Evolutionary conservation across 2,329 filamentous ascomycete genomes (phyloP), one percentile per base, ranked within the genome.

Genomic region (Coleophoma crateriformis): DNA sequence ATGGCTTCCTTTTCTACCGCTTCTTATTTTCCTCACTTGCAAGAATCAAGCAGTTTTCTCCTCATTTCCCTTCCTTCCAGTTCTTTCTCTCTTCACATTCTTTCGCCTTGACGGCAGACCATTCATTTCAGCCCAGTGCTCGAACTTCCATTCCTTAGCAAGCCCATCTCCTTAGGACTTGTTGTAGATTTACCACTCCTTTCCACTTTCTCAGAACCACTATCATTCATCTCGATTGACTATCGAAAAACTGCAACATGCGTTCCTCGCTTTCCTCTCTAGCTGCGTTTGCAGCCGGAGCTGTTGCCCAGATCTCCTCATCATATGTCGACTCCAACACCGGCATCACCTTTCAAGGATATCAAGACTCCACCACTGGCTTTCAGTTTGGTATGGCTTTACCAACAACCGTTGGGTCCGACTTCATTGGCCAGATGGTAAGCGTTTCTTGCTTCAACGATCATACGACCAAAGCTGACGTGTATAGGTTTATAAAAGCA

Each of bases 371-470:
- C 22, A 56, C 56, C 43, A 64, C 68, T 7, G 71, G 69, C 20
- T 79, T 67, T 59, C 67, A 60, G 22, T 73, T 79, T 48, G 76
- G 75, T 58, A 67, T 81, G 37, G 75, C 73, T 1, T 60, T 79
- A 2, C 77, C 78, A 1, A 67, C 76, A 52, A 71, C 65, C 11
- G 63, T 72, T 13, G 68, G 63, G 1, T 70, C 69, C 11, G 78
- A 82, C 61, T 73, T 81, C 55, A 78, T 82, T 51, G 75, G 72
- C 7, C 75, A 80, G 58, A 68, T 82, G 41, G 71, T 78, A 2
- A 52, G 52, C 3, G 7, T 3, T 3, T 47, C 15, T 33, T 44
- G 27, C 6, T 13, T 22, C 11, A 3, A 12, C n/a, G 12, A 17
- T 19, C 15, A 22, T 22, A 13, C 15, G 20, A 45, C 11, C 22